phyloP scores from a whole-genome alignment of 176 grass and related monocot species.

The Thinopyrum elongatum region DNA sequence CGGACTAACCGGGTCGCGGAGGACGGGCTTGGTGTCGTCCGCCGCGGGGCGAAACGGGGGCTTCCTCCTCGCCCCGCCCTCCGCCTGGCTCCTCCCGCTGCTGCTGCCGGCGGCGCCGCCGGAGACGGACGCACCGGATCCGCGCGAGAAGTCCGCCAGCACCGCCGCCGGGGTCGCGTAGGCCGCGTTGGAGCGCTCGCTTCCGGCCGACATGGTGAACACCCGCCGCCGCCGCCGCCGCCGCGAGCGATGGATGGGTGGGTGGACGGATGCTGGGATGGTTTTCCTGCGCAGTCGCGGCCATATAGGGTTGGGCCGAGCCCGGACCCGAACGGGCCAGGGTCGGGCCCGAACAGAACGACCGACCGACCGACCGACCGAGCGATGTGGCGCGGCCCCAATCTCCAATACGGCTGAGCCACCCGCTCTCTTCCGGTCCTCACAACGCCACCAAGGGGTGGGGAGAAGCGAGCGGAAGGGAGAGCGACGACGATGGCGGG shows the following conservation, averaged over 20 bases:
- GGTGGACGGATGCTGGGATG: background rate
- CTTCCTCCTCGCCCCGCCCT: slow-evolving; percentile 35
- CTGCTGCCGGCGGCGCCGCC: background rate
- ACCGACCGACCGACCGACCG: background rate
- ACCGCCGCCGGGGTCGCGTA: background rate
- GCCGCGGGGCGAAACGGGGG: slow-evolving; percentile 46
- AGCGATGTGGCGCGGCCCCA: slow-evolving; percentile 14
- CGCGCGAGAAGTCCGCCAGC: background rate
- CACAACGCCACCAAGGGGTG: background rate
- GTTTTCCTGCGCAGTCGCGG: background rate
- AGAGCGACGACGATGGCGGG: slow-evolving; percentile 24
- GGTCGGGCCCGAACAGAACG: background rate
- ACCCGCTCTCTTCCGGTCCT: slow-evolving; percentile 20
- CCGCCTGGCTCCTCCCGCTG: background rate
- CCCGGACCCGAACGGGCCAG: background rate
- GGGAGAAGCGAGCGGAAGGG: background rate
- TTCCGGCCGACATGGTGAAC: background rate
- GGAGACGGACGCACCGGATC: background rate
- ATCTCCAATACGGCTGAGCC: background rate
- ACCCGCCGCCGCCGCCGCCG: background rate
- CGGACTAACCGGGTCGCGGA: slow-evolving; percentile 65
- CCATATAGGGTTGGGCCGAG: background rate
- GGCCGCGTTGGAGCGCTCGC: background rate
- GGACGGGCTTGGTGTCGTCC: slow-evolving; percentile 77
- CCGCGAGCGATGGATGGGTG: background rate